Conservation (phyloP, 2,329 filamentous ascomycete genomes). For the Alternaria brassicicola region DNA sequence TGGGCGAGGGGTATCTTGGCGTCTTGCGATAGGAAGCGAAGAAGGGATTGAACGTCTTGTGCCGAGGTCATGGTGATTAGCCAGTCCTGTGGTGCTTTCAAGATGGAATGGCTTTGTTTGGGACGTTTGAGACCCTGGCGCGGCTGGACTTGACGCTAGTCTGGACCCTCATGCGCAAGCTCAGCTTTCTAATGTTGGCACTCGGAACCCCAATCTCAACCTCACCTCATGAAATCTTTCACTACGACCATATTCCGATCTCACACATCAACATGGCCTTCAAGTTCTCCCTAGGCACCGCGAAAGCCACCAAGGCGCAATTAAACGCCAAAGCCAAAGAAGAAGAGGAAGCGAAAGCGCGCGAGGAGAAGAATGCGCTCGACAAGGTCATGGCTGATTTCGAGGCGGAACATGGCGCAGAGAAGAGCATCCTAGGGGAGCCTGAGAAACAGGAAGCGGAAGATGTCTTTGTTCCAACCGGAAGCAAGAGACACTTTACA, state of each 20-base stretch:
- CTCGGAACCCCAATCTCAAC: not conserved
- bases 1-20: constrained; percentile 61
- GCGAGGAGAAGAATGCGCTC: constrained; percentile 39
- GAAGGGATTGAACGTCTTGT: constrained; percentile 53
- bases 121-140: not conserved
- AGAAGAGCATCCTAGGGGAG: constrained; percentile 34
- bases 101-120: constrained; percentile 6
- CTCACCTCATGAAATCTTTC: not conserved
- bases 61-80: constrained; percentile 37
- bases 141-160: constrained; percentile 17
- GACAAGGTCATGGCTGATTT: constrained; percentile 43
- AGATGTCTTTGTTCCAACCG: constrained; percentile 37
- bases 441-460: constrained; percentile 29
- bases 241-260: not conserved
- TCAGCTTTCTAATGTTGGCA: constrained; percentile 4
- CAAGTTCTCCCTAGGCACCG: constrained; percentile 35
- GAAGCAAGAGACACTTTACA: constrained; percentile 41
- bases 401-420: constrained; percentile 36
- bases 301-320: constrained; percentile 35
- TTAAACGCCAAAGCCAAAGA: constrained; percentile 36
- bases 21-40: constrained; percentile 65
- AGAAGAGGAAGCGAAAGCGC: constrained; percentile 40
- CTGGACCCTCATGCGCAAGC: constrained; percentile 15
- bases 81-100: not conserved
- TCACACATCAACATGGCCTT: constrained; percentile 33